Evolutionary conservation across 2,329 filamentous ascomycete species (phyloP).

Genomic region (Knufia fluminis): DNA sequence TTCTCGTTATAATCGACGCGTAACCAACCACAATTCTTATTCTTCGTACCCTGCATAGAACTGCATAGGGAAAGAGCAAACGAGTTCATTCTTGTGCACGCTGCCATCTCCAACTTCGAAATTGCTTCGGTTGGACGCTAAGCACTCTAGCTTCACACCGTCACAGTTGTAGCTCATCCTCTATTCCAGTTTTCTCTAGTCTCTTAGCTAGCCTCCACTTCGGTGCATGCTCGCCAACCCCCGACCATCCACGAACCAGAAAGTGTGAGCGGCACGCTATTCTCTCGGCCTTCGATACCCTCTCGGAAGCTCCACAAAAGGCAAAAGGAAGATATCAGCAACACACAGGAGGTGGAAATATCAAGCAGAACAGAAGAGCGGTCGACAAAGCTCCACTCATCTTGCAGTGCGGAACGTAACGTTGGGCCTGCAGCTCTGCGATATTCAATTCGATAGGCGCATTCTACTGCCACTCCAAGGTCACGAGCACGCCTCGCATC

Average conservation of each 20-base stretch:
- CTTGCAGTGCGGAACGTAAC: conserved; percentile 1
- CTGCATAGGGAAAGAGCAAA: neutral
- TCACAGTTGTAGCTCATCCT: neutral
- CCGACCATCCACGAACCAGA: conserved; percentile 1
- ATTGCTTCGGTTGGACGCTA: too few relatives aligned
- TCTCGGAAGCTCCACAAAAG: neutral
- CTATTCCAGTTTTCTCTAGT: neutral
- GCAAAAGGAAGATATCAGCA: conserved; percentile 1
- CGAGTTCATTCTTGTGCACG: neutral
- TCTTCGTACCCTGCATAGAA: neutral
- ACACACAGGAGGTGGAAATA: neutral
- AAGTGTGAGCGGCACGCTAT: neutral
- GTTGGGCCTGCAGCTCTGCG: conserved; percentile 3
- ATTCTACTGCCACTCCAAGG: conserved; percentile 3
- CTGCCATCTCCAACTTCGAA: neutral
- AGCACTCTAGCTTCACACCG: neutral
- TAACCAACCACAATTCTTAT: neutral
- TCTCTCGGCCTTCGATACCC: neutral
- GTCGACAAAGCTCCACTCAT: conserved; percentile 3
- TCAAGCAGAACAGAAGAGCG: conserved; percentile 2
- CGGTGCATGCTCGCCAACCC: conserved; percentile 3
- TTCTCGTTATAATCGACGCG: neutral
- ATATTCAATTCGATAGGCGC: conserved; percentile 8
- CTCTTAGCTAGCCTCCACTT: conserved; percentile 1
- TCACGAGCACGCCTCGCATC: conserved; percentile 4